Base-by-base conservation (phyloP, 2,329 filamentous ascomycete genomes). In the Phyllosticta citribraziliensis region DNA sequence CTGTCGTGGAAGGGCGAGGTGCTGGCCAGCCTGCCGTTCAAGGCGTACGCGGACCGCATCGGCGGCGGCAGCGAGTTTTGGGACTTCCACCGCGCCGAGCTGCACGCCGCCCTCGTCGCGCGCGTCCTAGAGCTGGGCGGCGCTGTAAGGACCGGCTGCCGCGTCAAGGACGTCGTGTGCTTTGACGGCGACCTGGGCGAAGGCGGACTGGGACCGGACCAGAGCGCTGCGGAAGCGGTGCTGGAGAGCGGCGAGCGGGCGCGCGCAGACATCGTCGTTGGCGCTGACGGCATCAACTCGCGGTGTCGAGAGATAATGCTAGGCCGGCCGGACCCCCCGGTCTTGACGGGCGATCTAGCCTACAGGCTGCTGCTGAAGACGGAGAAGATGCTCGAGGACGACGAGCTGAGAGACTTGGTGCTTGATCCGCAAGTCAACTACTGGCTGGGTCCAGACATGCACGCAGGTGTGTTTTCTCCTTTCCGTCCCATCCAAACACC, bases 61-160 rank as follows among this genome's bases (percentile, higher is more conserved):
- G 74, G 74, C 2, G 74, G 71, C 24, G 74, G 75, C 2, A 74
- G 72, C 27, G 79, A 74, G 24, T 83, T 82, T 65, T 80, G 78
- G 70, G 80, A 83, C 64, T 82, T 84, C 51, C 81, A 84, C 65
- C 76, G 81, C 10, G 79, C 80, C 2, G 78, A 81, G 63, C 66
- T 83, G 20, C 81, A 83, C 51, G 71, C 69, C 35, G 76, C 74
- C 51, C 70, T 84, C 5, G 65, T 83, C 2, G 72, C 77, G 2
- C 68, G 79, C 40, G 79, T 80, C 3, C 59, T 73, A 3, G 76
- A 80, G 60, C 69, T 84, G 0, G 82, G 82, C 0, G 79, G 75
- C 0, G 69, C 67, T 11, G 64, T 83, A n/a, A 71, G 74, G 17
- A 77, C 76, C 24, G 76, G 75, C 47, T 70, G 78, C 1, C 73